These are phyloP conservation scores for Choricystis sp. DNA, from an alignment of 139 green algal species.

Conservation along the genomic window DNA sequence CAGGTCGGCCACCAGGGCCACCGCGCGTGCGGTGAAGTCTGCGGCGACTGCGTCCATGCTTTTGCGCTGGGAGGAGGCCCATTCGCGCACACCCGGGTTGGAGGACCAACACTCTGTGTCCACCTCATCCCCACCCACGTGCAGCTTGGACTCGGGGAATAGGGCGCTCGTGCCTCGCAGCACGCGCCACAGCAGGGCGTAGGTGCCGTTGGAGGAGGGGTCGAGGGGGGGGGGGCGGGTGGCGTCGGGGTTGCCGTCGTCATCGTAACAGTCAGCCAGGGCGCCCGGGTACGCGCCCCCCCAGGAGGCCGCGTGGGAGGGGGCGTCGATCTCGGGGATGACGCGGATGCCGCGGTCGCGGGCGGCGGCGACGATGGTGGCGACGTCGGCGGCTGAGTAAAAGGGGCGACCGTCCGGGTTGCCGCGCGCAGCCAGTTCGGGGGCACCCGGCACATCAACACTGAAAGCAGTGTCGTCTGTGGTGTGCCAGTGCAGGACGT, in stretches of 20 bases:
- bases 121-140: slow-evolving; percentile 31
- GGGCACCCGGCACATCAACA: slow-evolving; percentile 15
- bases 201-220: slow-evolving; percentile 20
- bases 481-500: slow-evolving; percentile 47
- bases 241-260: background rate
- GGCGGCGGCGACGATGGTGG: slow-evolving; percentile 26
- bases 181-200: slow-evolving; percentile 17
- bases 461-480: slow-evolving; percentile 33
- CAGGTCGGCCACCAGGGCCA: slow-evolving; percentile 12
- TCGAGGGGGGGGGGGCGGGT: slow-evolving; percentile 14
- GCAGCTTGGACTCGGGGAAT: slow-evolving; percentile 36
- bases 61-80: background rate
- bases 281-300: slow-evolving; percentile 14
- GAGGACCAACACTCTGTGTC: background rate
- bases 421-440: slow-evolving; percentile 11
- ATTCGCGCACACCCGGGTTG: background rate
- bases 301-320: slow-evolving; percentile 36
- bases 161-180: slow-evolving; percentile 14
- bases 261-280: slow-evolving; percentile 16
- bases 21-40: slow-evolving; percentile 15
- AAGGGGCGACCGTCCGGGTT: background rate
- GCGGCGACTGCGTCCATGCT: background rate
- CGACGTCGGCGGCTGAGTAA: slow-evolving; percentile 18
- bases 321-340: slow-evolving; percentile 39
- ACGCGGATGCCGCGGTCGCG: slow-evolving; percentile 28